Evolutionary conservation across 345 rosid genomes (phyloP).

Genomic region (Corymbia maculata): DNA sequence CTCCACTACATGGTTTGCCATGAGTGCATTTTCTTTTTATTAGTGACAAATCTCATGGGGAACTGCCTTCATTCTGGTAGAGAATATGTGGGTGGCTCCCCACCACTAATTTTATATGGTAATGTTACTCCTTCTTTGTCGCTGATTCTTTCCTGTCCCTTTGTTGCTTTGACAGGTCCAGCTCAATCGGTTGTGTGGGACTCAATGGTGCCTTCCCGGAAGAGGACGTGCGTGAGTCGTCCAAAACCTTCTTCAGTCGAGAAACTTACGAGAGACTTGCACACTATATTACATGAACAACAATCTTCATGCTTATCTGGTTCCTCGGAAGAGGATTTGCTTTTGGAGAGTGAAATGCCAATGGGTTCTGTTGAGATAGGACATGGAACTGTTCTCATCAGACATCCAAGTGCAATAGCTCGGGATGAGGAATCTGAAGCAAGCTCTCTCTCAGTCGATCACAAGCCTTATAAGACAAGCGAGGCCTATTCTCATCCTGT

Average conservation of each 20-base stretch:
- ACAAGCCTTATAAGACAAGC: conserved; percentile 34
- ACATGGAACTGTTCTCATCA: conserved; percentile 94
- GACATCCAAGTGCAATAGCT: conserved; percentile 73
- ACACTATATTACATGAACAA: conserved; percentile 85
- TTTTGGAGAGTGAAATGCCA: conserved; percentile 79
- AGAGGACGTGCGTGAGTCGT: conserved; percentile 84
- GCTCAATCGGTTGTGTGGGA: conserved; percentile 89
- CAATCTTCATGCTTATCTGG: conserved; percentile 88
- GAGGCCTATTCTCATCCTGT: conserved; percentile 60
- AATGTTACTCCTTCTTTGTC: background rate
- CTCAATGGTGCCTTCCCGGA: conserved; percentile 77
- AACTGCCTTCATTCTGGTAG: background rate
- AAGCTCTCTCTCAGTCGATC: conserved; percentile 87
- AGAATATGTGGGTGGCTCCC: background rate
- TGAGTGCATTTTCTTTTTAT: background rate
- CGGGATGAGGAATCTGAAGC: conserved; percentile 98
- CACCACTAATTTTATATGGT: background rate
- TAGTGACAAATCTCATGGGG: background rate
- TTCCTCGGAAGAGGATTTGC: conserved; percentile 89
- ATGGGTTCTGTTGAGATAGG: conserved; percentile 98
- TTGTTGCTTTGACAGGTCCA: conserved; percentile 43
- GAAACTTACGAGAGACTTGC: conserved; percentile 89
- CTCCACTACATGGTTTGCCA: background rate
- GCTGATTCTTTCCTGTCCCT: background rate
- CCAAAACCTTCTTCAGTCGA: conserved; percentile 82